phyloP scores from a whole-genome alignment of 345 rosid genomes.

The Camelina laxa region DNA sequence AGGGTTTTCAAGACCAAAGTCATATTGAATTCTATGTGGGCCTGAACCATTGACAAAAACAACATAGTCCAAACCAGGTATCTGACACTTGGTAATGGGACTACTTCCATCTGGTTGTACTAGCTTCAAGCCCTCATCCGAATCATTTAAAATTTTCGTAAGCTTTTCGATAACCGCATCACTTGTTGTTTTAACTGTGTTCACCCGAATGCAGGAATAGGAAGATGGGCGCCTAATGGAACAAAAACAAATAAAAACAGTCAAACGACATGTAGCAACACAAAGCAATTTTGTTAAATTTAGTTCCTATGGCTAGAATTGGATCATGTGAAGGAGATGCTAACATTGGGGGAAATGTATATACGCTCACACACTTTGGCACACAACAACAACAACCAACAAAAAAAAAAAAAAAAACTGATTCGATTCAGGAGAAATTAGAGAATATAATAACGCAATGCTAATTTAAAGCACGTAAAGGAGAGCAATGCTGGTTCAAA shows the following conservation, averaged over 20 bases:
- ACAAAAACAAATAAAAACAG: background rate
- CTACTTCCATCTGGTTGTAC: constrained; percentile 41
- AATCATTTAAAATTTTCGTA: constrained; percentile 47
- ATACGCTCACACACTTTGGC: constrained; percentile 1
- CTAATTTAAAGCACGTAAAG: background rate
- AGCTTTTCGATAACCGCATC: constrained; percentile 79
- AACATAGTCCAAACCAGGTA: constrained; percentile 85
- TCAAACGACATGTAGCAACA: constrained; percentile 6
- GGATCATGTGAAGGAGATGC: background rate
- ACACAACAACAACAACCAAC: background rate
- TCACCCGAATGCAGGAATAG: constrained; percentile 89
- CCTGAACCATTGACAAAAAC: constrained; percentile 89
- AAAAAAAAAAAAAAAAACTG: background rate
- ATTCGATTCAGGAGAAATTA: background rate
- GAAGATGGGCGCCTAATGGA: constrained; percentile 74
- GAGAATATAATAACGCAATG: background rate
- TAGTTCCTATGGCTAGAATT: background rate
- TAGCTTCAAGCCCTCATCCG: constrained; percentile 36
- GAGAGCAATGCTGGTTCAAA: constrained; percentile 5
- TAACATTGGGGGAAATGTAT: background rate
- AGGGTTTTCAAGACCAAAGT: constrained; percentile 51
- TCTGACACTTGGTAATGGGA: constrained; percentile 59
- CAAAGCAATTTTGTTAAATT: background rate
- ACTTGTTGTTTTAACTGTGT: constrained; percentile 67
- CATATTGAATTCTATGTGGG: constrained; percentile 75